Percentiles rank a stretch among this genome's conserved stretches.
Evolutionary conservation across 306 rosid genomes (phyloP).

Genomic region (Castanea mollissima): DNA sequence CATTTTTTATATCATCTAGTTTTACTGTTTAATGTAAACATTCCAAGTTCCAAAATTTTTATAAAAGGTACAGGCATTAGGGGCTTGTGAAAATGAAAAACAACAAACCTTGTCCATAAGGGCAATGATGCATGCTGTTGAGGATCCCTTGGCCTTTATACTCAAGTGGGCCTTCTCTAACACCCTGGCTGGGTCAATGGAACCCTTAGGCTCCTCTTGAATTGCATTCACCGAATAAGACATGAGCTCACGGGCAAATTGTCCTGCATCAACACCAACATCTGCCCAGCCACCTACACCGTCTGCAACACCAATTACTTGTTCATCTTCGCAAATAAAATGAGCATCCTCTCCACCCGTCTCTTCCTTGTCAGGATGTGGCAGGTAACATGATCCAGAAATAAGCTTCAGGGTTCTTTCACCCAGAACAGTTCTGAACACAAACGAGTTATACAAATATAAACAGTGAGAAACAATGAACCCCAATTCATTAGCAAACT

Average conservation of each 20-base stretch:
- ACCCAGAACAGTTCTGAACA: conserved; percentile 44
- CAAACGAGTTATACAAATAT: conserved; percentile 14
- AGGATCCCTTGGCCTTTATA: conserved; percentile 73
- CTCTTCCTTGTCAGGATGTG: conserved; percentile 87
- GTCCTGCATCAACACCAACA: conserved; percentile 80
- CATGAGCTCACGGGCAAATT: conserved; percentile 77
- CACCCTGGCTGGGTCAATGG: conserved; percentile 65
- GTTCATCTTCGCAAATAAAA: conserved; percentile 73
- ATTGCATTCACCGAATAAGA: conserved; percentile 60
- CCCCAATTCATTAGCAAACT: background rate
- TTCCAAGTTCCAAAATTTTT: background rate
- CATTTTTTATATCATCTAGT: background rate
- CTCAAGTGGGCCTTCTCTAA: conserved; percentile 79
- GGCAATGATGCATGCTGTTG: conserved; percentile 86
- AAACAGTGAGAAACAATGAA: background rate
- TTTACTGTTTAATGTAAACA: background rate
- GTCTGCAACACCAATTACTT: conserved; percentile 83
- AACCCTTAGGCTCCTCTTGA: conserved; percentile 64
- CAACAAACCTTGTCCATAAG: conserved; percentile 60
- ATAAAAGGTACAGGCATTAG: conserved; percentile 1
- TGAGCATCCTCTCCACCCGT: conserved; percentile 97
- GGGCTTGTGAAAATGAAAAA: conserved; percentile 4
- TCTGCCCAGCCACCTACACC: conserved; percentile 99
- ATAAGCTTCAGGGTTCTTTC: conserved; percentile 54
- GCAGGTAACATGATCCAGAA: conserved; percentile 85